Evolutionary conservation across 441 rosid genomes (phyloP).

Genomic region (Viola pubescens): DNA sequence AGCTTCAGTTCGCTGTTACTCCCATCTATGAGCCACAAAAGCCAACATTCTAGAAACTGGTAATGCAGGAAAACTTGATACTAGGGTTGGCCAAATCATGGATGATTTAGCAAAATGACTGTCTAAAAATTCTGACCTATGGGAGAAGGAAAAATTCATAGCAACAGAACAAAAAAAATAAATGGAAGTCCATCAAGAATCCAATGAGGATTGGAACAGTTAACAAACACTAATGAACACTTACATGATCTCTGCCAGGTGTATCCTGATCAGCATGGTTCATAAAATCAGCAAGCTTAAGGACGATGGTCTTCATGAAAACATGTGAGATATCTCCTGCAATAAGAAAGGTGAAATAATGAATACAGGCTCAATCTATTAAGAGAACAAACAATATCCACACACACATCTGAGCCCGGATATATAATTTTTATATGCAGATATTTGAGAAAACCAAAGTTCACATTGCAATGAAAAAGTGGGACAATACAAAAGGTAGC

Average conservation of each 20-base stretch:
- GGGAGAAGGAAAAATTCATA: neutral
- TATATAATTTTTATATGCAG: neutral
- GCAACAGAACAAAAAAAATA: neutral
- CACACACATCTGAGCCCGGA: neutral
- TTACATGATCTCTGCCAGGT: constrained; percentile 42
- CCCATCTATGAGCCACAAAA: no score
- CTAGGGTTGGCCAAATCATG: no score
- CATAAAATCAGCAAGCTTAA: constrained; percentile 66
- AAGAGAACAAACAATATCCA: constrained; percentile 1
- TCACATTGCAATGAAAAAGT: neutral
- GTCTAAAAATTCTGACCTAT: neutral
- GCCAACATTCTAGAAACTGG: no score
- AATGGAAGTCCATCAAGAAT: constrained; percentile 3
- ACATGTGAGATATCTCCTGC: constrained; percentile 51
- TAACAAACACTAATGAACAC: constrained; percentile 21
- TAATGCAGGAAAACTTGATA: no score
- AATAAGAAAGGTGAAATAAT: constrained; percentile 14
- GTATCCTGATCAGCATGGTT: constrained; percentile 28
- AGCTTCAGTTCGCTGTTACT: no score
- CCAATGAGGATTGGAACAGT: neutral
- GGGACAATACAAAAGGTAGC: no score
- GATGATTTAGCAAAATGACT: no score
- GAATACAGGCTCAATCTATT: constrained; percentile 5
- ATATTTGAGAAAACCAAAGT: neutral
- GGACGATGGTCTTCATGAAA: constrained; percentile 48